Conservation (phyloP, 257 asterid species). For the Solanum neorickii region DNA sequence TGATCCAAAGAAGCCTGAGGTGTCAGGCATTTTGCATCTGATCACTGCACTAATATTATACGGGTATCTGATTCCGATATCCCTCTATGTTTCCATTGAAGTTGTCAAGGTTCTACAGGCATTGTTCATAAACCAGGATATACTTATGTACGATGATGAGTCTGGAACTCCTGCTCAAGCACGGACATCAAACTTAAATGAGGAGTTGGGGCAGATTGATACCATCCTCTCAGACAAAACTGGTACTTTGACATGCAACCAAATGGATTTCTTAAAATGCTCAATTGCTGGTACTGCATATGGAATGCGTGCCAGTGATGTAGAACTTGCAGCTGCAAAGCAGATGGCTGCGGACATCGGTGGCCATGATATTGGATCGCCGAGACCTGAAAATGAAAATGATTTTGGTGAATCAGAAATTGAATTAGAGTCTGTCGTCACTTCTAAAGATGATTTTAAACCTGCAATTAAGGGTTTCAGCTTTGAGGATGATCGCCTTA, state of each 20-base stretch:
- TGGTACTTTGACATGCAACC: constrained; percentile 94
- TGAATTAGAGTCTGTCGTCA: constrained; percentile 53
- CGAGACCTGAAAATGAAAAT: neutral
- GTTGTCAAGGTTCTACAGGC: constrained; percentile 93
- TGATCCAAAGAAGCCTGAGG: constrained; percentile 44
- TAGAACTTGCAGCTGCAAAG: constrained; percentile 86
- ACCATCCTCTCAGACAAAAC: constrained; percentile 94
- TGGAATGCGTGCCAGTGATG: constrained; percentile 76
- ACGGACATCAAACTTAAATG: constrained; percentile 85
- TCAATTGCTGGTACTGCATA: constrained; percentile 78
- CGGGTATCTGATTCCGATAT: constrained; percentile 89
- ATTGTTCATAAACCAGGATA: constrained; percentile 68
- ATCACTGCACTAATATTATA: constrained; percentile 87
- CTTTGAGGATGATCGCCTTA: constrained; percentile 75
- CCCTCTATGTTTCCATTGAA: constrained; percentile 90
- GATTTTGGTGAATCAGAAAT: constrained; percentile 42
- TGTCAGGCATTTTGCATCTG: constrained; percentile 66
- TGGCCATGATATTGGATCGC: constrained; percentile 25
- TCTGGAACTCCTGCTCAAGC: constrained; percentile 93
- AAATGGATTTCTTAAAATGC: constrained; percentile 94
- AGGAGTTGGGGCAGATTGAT: constrained; percentile 88
- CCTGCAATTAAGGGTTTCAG: constrained; percentile 68
- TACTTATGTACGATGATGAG: constrained; percentile 82
- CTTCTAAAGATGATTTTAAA: constrained; percentile 46
- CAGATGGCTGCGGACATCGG: constrained; percentile 77